Base-by-base conservation (phyloP, 1,284 basidiomycete genomes). In the Xerocomus amazonicus region DNA sequence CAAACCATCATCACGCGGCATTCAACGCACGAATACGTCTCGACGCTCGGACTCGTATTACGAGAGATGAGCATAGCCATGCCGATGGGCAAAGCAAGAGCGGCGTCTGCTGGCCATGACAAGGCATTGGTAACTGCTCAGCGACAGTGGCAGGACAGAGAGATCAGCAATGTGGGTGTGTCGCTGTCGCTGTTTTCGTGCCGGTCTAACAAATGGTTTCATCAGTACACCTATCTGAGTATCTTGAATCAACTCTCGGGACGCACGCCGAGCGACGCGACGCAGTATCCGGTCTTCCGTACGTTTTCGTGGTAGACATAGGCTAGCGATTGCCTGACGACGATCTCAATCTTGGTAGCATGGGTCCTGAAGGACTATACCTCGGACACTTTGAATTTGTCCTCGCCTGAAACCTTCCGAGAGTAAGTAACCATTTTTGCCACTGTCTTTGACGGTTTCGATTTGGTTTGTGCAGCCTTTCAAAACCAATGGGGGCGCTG, bases 221-320 rank as follows among this genome's bases (percentile, higher is more conserved):
- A 38, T 48, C 50, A 93, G 91, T 93, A 91, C 69, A 87, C 89
- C 0, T 94, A 94, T 65, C 68, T 94, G 38, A 87, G 88, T 55
- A 82, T 95, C 51, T 71, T 95, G 45, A 95, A 95, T 57, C 91
- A 95, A 65, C 79, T 90, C 19, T 93, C 92, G 2, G 92, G 92
- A 42, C 77, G 92, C n/a, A 95, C 92, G 1, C 91, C 92, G 2
- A 92, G 85, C 60, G 91, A 98, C 70, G 90, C 95, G 7, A 97
- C 94, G 0, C 92, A 97, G 61, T 97, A 96, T 69, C 95, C 95
- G 0, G 84, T 97, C 16, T 96, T 97, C 60, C 94, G 92, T 90
- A 60, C 53, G 83, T 73, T 23, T 51, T 34, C 45, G 12, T 29
- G n/a, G 10, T 43, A 17, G 9, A 52, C n/a, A 3, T n/a, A 2